Evolutionary conservation across 176 grass and related monocot genomes (phyloP).

Genomic region (Musa troglodytarum): DNA sequence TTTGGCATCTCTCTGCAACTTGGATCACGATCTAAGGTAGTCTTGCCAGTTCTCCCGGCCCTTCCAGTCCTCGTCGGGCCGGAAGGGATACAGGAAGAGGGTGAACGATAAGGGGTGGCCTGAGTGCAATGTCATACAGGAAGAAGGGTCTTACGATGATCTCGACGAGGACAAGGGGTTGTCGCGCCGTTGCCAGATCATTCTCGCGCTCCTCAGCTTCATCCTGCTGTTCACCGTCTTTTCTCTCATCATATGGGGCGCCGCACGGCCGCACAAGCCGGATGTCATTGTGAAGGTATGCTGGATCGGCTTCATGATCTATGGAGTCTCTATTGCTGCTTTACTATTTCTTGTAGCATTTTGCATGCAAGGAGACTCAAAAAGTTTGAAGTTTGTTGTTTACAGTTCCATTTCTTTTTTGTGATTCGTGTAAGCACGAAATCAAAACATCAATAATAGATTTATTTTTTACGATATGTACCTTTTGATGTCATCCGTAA

Average conservation of each 20-base stretch:
- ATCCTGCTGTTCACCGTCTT: constrained; percentile 46
- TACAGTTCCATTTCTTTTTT: no score
- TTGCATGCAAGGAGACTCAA: no score
- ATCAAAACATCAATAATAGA: no score
- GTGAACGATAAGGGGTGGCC: constrained; percentile 49
- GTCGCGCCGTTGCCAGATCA: constrained; percentile 36
- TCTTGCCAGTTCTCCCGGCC: constrained; percentile 50
- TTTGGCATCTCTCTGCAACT: background rate
- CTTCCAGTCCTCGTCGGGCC: constrained; percentile 33
- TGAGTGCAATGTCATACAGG: constrained; percentile 52
- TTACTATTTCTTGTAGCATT: background rate
- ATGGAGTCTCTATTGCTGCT: background rate
- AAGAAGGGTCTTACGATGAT: constrained; percentile 50
- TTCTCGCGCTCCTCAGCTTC: constrained; percentile 36
- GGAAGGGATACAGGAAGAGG: constrained; percentile 20
- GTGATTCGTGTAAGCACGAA: no score
- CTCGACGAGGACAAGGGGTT: constrained; percentile 36
- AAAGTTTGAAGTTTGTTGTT: background rate
- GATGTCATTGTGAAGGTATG: constrained; percentile 49
- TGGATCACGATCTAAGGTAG: background rate
- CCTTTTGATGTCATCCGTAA: no score
- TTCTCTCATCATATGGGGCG: constrained; percentile 78
- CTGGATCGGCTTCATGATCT: background rate
- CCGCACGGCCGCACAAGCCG: constrained; percentile 53
- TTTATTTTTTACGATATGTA: no score